Evolutionary conservation across 1,139 yeast genomes (phyloP).

Genomic region (Sugiyamaella grinbergsii): DNA sequence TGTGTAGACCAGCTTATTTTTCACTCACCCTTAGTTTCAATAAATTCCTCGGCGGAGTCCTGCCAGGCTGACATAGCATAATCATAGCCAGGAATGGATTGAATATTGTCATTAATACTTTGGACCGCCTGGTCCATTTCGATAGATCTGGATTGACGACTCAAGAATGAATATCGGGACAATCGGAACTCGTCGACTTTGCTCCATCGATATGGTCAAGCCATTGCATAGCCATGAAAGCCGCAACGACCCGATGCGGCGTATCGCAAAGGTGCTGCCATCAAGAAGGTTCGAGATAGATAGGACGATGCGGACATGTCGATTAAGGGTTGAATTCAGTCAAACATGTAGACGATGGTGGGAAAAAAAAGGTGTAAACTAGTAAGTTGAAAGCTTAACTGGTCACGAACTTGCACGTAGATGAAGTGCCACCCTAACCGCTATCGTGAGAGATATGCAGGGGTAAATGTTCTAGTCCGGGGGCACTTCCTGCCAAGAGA

Average conservation of each 20-base stretch:
- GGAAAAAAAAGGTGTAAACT: too few relatives aligned
- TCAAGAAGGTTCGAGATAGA: too few relatives aligned
- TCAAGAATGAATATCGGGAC: neutral
- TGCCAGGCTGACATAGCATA: constrained; percentile 59
- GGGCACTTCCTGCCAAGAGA: neutral
- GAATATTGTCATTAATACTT: constrained; percentile 41
- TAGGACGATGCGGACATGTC: too few relatives aligned
- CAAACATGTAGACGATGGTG: too few relatives aligned
- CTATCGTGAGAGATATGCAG: neutral
- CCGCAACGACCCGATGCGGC: constrained; percentile 3
- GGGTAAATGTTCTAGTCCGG: neutral
- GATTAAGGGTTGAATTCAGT: too few relatives aligned
- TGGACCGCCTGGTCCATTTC: constrained; percentile 14
- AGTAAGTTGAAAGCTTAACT: too few relatives aligned
- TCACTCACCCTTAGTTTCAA: constrained; percentile 52
- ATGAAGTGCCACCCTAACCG: constrained; percentile 6
- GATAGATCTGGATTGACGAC: too few relatives aligned
- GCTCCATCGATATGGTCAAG: neutral
- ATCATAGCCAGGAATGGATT: constrained; percentile 60
- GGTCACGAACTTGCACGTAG: too few relatives aligned
- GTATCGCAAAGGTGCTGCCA: too few relatives aligned
- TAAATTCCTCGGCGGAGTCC: constrained; percentile 62
- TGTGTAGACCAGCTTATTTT: too few relatives aligned
- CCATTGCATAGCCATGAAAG: neutral
- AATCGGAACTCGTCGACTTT: neutral